A percentile compares a stretch with the other conserved stretches of the same genome.
phyloP scores from a whole-genome alignment of 164 flowering plant species.

The Vitis amurensis region DNA sequence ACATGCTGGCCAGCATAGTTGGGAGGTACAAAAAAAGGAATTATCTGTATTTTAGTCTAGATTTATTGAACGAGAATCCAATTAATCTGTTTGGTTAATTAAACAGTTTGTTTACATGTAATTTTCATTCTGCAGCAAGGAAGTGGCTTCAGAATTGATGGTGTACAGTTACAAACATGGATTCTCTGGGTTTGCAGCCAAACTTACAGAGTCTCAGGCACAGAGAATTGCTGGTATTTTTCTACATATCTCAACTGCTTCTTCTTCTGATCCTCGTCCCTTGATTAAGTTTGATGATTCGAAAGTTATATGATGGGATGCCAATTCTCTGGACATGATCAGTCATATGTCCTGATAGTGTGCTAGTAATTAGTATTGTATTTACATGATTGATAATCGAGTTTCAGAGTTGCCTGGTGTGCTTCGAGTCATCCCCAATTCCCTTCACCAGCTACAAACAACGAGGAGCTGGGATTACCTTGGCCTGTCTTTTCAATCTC shows the following conservation, averaged over 20 bases:
- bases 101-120: neutral
- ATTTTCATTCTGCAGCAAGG: conserved; percentile 30
- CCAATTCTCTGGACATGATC: neutral
- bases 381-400: neutral
- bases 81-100: neutral
- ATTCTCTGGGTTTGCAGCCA: conserved; percentile 61
- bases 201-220: conserved; percentile 43
- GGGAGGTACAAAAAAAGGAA: conserved; percentile 31
- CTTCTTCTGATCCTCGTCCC: neutral
- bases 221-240: conserved; percentile 31
- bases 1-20: conserved; percentile 34
- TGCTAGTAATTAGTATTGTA: neutral
- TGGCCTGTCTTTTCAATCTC: conserved; percentile 28
- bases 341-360: neutral
- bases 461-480: conserved; percentile 64
- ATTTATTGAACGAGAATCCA: neutral
- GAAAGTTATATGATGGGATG: neutral
- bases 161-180: conserved; percentile 57
- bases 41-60: neutral
- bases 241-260: neutral
- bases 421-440: conserved; percentile 34
- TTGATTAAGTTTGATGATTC: neutral
- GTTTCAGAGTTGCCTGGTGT: conserved; percentile 43
- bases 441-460: conserved; percentile 38
- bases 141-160: conserved; percentile 31